These are phyloP conservation scores for Paxillus ammoniavirescens DNA, from an alignment of 768 basidiomycete genomes.

Conservation along the genomic window DNA sequence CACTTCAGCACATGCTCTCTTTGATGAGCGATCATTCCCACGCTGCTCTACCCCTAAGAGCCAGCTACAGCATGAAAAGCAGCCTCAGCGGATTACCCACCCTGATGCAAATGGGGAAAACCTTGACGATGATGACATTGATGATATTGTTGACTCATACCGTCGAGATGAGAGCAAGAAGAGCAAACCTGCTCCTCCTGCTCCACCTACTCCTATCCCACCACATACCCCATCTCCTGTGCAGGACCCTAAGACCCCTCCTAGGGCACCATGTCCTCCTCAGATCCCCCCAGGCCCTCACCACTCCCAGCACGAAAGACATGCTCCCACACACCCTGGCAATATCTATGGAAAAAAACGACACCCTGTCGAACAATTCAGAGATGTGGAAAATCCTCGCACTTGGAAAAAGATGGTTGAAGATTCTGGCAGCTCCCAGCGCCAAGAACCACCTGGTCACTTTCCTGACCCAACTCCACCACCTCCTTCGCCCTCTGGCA, in stretches of 20 bases:
- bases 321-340: neutral
- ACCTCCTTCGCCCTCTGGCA: no score
- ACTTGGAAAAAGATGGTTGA: neutral
- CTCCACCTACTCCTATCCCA: no score
- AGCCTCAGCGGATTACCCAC: no score
- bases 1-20: neutral
- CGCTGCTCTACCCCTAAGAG: neutral
- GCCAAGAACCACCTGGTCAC: neutral
- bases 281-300: neutral
- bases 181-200: no score
- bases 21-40: neutral
- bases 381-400: neutral
- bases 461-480: no score
- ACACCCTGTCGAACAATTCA: neutral
- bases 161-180: no score
- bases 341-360: neutral
- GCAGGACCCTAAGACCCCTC: no score
- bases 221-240: neutral
- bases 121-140: no score
- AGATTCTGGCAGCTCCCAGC: no score
- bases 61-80: neutral
- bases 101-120: no score
- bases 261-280: neutral
- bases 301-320: neutral
- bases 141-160: no score